Evolutionary conservation across 148 eudicot species (phyloP).

Genomic region (Persicaria maculosa): DNA sequence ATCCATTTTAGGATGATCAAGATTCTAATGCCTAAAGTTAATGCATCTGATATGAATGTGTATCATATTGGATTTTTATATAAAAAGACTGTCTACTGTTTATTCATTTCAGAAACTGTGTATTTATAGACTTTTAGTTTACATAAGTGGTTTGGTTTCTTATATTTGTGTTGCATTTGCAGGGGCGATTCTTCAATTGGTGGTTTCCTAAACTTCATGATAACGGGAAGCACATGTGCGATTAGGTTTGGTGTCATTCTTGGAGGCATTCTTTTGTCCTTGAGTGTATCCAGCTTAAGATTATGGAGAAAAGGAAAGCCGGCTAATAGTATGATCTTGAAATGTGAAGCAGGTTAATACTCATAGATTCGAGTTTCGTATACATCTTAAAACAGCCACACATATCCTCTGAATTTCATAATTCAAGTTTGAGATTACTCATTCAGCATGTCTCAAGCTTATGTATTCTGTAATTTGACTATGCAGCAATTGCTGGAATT

Average conservation of each 20-base stretch:
- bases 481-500: slow-evolving; percentile 71
- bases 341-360: slow-evolving; percentile 80
- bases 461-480: neutral
- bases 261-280: slow-evolving; percentile 80
- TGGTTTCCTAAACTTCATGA: slow-evolving; percentile 81
- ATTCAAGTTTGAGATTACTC: neutral
- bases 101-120: too few relatives aligned
- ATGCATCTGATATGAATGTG: neutral
- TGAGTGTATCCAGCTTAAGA: slow-evolving; percentile 72
- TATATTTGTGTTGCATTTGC: slow-evolving; percentile 14
- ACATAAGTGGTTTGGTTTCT: neutral
- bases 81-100: neutral
- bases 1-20: neutral
- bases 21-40: neutral
- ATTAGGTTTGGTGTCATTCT: slow-evolving; percentile 84
- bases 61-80: neutral
- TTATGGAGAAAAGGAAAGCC: slow-evolving; percentile 70
- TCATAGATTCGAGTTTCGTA: neutral
- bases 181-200: slow-evolving; percentile 76
- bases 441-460: neutral
- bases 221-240: slow-evolving; percentile 69
- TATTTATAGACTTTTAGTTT: too few relatives aligned
- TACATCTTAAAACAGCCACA: neutral
- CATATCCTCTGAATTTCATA: too few relatives aligned
- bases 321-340: slow-evolving; percentile 39